A percentile compares a stretch with the other conserved stretches of the same genome.
Conservation (phyloP, 305 asterid genomes). For the Vinca major region DNA sequence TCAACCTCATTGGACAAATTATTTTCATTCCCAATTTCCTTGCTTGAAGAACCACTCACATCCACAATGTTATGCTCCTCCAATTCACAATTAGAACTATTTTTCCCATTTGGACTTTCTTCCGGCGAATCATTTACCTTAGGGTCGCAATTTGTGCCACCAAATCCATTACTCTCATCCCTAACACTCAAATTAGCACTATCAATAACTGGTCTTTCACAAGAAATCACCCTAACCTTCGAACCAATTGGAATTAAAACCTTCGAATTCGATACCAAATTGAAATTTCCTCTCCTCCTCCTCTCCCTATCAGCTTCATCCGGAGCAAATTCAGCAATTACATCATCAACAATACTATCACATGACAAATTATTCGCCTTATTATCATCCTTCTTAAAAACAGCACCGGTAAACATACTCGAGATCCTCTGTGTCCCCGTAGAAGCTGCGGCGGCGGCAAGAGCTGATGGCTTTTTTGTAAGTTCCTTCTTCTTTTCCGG, state of each 20-base stretch:
- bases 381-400: conserved; percentile 57
- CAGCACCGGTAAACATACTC: conserved; percentile 68
- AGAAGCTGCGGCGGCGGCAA: conserved; percentile 73
- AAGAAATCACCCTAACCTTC: conserved; percentile 26
- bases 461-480: conserved; percentile 52
- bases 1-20: conserved; percentile 25
- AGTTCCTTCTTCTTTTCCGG: conserved; percentile 48
- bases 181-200: conserved; percentile 23
- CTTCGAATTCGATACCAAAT: conserved; percentile 15
- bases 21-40: conserved; percentile 23
- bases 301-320: conserved; percentile 77
- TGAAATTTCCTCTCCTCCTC: conserved; percentile 47
- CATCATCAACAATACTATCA: conserved; percentile 80
- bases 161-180: conserved; percentile 21
- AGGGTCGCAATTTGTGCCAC: conserved; percentile 20
- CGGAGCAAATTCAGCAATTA: conserved; percentile 86
- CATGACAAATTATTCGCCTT: conserved; percentile 36
- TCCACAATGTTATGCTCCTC: conserved; percentile 23
- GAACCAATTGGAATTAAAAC: conserved; percentile 18
- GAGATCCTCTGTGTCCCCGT: conserved; percentile 89
- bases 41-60: conserved; percentile 17
- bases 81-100: conserved; percentile 7
- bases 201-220: conserved; percentile 32
- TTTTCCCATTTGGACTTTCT: conserved; percentile 16
- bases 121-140: conserved; percentile 17